phyloP scores from a whole-genome alignment of 176 grass and related monocot genomes.

The Hsuehochloa calcarea region DNA sequence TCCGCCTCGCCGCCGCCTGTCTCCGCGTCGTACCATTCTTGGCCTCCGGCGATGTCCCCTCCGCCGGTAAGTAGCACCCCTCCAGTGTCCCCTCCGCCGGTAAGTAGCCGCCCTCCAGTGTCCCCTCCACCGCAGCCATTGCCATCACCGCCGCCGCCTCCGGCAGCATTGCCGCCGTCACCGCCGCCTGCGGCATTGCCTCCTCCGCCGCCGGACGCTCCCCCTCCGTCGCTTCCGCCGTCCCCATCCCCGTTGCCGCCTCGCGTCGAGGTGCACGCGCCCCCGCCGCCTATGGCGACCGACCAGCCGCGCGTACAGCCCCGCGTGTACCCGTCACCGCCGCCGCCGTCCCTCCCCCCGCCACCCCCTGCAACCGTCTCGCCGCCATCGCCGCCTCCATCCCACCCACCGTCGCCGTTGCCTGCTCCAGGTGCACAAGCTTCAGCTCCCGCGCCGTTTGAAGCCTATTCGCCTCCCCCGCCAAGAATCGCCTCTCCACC shows the following conservation, averaged over 20 bases:
- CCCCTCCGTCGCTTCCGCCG: conserved; percentile 37
- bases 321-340: conserved; percentile 47
- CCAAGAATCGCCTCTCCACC: conserved; percentile 28
- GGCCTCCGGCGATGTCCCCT: conserved; percentile 36
- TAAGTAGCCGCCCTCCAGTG: conserved; percentile 36
- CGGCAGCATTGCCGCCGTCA: conserved; percentile 9
- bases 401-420: conserved; percentile 28
- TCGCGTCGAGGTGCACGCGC: conserved; percentile 7
- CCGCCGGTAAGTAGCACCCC: conserved; percentile 45
- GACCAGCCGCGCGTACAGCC: conserved; percentile 45
- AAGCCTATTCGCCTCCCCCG: conserved; percentile 26
- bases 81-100: conserved; percentile 23
- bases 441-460: conserved; percentile 31
- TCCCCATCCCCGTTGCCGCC: conserved; percentile 21
- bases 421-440: conserved; percentile 31
- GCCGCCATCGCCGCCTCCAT: conserved; percentile 47
- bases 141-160: not conserved
- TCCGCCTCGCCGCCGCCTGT: conserved; percentile 49
- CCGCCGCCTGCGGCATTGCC: conserved; percentile 39
- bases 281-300: conserved; percentile 32
- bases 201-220: conserved; percentile 38
- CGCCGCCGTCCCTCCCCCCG: conserved; percentile 49
- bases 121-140: conserved; percentile 7
- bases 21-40: conserved; percentile 32
- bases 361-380: conserved; percentile 37